Conservation (phyloP, 2,329 filamentous ascomycete genomes). For the Fusarium clavum region DNA sequence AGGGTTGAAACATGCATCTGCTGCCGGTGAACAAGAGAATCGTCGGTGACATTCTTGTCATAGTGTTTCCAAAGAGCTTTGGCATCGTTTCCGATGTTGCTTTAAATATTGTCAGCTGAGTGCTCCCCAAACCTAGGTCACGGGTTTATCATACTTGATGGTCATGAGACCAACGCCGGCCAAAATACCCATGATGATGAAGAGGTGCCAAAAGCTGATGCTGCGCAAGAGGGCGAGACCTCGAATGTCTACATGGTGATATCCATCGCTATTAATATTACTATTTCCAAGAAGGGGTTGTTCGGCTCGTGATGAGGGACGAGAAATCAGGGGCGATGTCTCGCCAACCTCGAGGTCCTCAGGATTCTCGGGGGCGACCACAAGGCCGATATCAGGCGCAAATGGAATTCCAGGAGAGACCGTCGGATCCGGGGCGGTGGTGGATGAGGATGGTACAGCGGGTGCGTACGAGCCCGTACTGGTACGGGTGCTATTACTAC, state of each 20-base stretch:
- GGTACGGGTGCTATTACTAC: constrained; percentile 49
- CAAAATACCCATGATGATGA: constrained; percentile 87
- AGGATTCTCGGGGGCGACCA: constrained; percentile 41
- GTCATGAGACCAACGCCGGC: constrained; percentile 97
- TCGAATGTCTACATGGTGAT: constrained; percentile 89
- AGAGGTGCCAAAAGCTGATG: constrained; percentile 91
- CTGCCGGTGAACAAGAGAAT: constrained; percentile 83
- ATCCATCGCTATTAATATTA: constrained; percentile 77
- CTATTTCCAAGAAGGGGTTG: constrained; percentile 66
- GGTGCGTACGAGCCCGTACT: constrained; percentile 39
- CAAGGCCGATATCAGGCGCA: constrained; percentile 46
- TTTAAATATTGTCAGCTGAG: constrained; percentile 52
- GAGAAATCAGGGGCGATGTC: constrained; percentile 83
- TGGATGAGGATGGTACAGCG: constrained; percentile 35
- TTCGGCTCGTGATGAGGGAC: constrained; percentile 63
- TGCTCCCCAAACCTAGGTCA: not conserved
- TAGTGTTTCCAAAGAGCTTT: constrained; percentile 90
- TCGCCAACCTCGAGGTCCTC: constrained; percentile 70
- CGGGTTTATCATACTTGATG: constrained; percentile 79
- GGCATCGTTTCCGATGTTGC: constrained; percentile 93
- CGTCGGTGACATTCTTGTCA: constrained; percentile 76
- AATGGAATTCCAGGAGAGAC: constrained; percentile 43
- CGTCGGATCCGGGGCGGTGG: constrained; percentile 34
- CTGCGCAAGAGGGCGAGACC: constrained; percentile 79
- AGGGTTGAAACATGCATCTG: constrained; percentile 94